Base-by-base conservation (phyloP, 352 stramenopile genomes). In the Pythium grandisporangium region DNA sequence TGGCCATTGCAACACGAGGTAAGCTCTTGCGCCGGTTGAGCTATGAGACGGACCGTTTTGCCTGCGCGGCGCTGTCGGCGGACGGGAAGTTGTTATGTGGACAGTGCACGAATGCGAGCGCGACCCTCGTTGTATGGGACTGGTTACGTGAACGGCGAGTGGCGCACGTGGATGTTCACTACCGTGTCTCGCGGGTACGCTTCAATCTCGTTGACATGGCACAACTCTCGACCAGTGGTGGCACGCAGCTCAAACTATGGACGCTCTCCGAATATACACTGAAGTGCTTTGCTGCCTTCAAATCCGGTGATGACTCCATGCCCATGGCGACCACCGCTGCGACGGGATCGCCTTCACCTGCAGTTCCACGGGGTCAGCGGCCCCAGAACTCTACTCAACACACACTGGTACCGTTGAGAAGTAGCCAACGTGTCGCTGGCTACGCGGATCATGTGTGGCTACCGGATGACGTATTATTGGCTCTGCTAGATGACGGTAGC, bases 181-280 rank as follows among this genome's bases (percentile, higher is more conserved):
- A 56, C 45, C 66, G 78, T 22, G 74, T 88, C 26, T 75, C 74
- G 35, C 61, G 77, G 23, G 70, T 88, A 17, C 70, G 61, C 16
- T 91, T 91, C 38, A 91, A 91, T 47, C 43, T 60, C 14, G 67
- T 86, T 30, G 77, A 91, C 45, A 81, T 88, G 65, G 77, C 71
- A 3, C 74, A 91, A 51, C 34, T 91, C 6, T 86, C 77, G 16
- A 84, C 74, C 8, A 83, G 70, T 11, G 77, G 75, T 2, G 70
- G 71, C 19, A 79, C 70, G 30, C 27, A 82, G 26, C 59, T 88
- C n/a, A 66, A 75, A 6, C 64, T 91, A 27, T 91, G 77, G 77
- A 85, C 66, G 45, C 59, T 91, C 23, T 66, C 62, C 20, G 67
- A 83, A 48, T 87, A 85, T 52, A 71, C 70, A 13, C 60, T 87